phyloP scores from a whole-genome alignment of 345 rosid genomes.

The Lenwebbia sp. region DNA sequence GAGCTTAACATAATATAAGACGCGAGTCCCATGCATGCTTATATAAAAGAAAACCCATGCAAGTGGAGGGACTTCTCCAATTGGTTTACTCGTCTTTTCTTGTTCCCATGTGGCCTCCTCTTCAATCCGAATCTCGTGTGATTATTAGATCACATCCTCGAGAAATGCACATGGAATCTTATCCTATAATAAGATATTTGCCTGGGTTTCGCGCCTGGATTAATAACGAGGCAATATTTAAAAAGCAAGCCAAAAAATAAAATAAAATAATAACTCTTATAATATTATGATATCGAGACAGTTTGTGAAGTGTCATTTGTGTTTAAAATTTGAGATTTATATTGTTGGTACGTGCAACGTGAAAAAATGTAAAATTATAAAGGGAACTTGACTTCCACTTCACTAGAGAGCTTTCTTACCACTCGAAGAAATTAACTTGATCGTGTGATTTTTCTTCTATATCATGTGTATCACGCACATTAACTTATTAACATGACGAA shows the following conservation, averaged over 20 bases:
- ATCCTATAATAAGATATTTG: background rate
- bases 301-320: background rate
- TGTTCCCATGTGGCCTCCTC: background rate
- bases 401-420: background rate
- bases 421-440: background rate
- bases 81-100: background rate
- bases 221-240: background rate
- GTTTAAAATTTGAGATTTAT: background rate
- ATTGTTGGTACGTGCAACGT: accelerated
- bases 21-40: no score
- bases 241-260: background rate
- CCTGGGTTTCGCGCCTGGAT: background rate
- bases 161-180: background rate
- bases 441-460: background rate
- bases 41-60: no score
- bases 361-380: background rate
- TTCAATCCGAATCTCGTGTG: background rate
- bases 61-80: background rate
- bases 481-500: background rate
- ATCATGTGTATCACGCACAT: background rate
- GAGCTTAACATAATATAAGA: background rate
- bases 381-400: background rate
- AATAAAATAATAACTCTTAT: background rate
- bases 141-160: background rate
- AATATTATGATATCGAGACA: background rate